Evolutionary conservation across 1,284 basidiomycete species (phyloP), one percentile per base, ranked within the genome.

Genomic region (Anthracocystis setariae): DNA sequence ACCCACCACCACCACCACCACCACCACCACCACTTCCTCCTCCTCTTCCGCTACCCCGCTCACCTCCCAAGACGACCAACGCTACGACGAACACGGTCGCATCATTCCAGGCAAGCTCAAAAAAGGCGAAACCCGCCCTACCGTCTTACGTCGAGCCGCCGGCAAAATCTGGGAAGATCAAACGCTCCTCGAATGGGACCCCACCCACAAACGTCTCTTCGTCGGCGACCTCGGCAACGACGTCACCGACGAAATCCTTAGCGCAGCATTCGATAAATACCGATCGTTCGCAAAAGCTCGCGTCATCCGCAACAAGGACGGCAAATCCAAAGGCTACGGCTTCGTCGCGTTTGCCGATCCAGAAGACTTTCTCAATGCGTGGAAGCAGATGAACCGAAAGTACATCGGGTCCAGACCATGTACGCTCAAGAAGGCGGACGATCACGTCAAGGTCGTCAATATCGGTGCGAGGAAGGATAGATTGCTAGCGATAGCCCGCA

Each of bases 341-440:
- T 99, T 99, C 80, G 93, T 98, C 33, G 92, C 93, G 0, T 98
- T 98, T 84, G 93, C 92, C 57, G 96, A 98, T 79, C 96, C 96
- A 0, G 95, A 98, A 85, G 96, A 99, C 83, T 98, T 98, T 83
- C 84, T 99, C 60, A 93, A 89, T 77, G 96, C 96, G 8, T 99
- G 96, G 96, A 98, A 98, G 83, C 93, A 98, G 84, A 98, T 98
- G 93, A 93, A 99, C 84, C 95, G 94, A 91, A 82, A 82, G 46
- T 82, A 82, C 46, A 79, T 82, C 29, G 81, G 81, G 1, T 74
- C 71, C 29, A 53, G 81, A 23, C 81, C 81, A 4, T 77, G 78
- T 49, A 61, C 77, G 23, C 56, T 82, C 44, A 82, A 82, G 40
- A 80, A 81, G 57, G 81, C 81, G 2, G 56, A 67, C 3, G 80